A percentile compares a stretch with the other conserved stretches of the same genome.
Conservation (phyloP, 495 filamentous ascomycete species). For the Cladorrhinum samala region DNA sequence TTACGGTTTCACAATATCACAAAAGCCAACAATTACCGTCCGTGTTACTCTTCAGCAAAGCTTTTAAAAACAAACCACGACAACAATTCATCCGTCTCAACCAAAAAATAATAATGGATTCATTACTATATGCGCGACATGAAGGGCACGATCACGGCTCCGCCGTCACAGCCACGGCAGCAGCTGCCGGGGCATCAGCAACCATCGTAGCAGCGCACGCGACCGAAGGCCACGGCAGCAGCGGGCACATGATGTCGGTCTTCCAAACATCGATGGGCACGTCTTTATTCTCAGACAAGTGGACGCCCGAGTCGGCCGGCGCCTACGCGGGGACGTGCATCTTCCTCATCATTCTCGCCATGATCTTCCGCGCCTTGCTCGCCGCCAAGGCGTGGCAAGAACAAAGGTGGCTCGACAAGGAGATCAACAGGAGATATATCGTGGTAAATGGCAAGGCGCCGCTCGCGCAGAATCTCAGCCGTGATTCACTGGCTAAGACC, state of each 20-base stretch:
- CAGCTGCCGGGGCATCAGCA: not conserved
- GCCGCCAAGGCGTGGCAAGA: conserved; percentile 57
- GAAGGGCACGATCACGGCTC: not conserved
- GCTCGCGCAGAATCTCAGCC: conserved; percentile 47
- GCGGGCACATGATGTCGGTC: conserved; percentile 41
- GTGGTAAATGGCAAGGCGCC: conserved; percentile 59
- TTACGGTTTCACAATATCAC: no score
- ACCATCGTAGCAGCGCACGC: not conserved
- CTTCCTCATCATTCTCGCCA: conserved; percentile 70
- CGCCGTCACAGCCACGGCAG: not conserved
- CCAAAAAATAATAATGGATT: conserved; percentile 4
- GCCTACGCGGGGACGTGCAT: conserved; percentile 81
- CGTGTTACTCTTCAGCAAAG: no score
- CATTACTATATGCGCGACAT: conserved; percentile 6
- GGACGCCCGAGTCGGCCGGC: conserved; percentile 63
- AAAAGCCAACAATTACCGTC: no score
- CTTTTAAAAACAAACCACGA: no score
- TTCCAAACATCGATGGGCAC: conserved; percentile 64
- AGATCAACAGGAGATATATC: conserved; percentile 67
- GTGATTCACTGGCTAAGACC: conserved; percentile 48
- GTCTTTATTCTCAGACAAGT: conserved; percentile 64
- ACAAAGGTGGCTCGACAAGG: conserved; percentile 50
- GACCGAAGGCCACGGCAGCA: conserved; percentile 12
- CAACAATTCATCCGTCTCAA: no score
- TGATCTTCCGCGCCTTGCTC: conserved; percentile 59